A percentile compares a stretch with the other conserved stretches of the same genome.
These are phyloP conservation scores for Dunaliella primolecta DNA, from an alignment of 139 green algal genomes.

Conservation along the genomic window DNA sequence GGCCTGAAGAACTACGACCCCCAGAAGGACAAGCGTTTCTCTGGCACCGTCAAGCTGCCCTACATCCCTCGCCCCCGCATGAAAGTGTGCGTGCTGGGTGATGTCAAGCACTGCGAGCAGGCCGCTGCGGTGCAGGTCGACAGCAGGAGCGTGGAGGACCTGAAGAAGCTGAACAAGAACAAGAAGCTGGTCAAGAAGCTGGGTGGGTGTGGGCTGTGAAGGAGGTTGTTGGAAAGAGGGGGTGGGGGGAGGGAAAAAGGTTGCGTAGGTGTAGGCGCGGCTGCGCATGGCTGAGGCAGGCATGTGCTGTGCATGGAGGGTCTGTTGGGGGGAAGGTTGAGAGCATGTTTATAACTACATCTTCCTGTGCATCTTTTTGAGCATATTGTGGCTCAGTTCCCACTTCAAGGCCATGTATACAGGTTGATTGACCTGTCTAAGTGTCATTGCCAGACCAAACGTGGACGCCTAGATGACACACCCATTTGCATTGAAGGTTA, in stretches of 20 bases:
- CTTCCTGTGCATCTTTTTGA: too few species aligned
- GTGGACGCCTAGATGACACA: too few species aligned
- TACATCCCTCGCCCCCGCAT: constrained; percentile 91
- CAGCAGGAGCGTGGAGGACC: constrained; percentile 88
- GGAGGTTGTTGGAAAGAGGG: background rate
- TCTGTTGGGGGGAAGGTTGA: too few species aligned
- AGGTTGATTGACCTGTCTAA: too few species aligned
- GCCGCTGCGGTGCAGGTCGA: constrained; percentile 84
- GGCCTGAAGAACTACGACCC: constrained; percentile 99
- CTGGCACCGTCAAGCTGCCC: constrained; percentile 94
- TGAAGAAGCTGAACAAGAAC: constrained; percentile 99
- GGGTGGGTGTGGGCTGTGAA: constrained; percentile 58
- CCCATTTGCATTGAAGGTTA: too few species aligned
- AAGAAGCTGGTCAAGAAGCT: constrained; percentile 99
- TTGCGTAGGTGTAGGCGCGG: background rate
- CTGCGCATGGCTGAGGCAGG: background rate
- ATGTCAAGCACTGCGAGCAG: constrained; percentile 96
- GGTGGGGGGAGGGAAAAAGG: background rate
- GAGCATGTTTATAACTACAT: too few species aligned
- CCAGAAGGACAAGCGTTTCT: constrained; percentile 99
- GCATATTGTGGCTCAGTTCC: too few species aligned
- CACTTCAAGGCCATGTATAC: too few species aligned
- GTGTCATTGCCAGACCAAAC: too few species aligned
- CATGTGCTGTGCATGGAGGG: too few species aligned
- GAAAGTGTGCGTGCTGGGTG: constrained; percentile 95